Percentiles rank a stretch among this genome's conserved stretches.
These are phyloP conservation scores for Aspergillus sp. DNA, from an alignment of 2,329 filamentous ascomycete species.

Conservation along the genomic window DNA sequence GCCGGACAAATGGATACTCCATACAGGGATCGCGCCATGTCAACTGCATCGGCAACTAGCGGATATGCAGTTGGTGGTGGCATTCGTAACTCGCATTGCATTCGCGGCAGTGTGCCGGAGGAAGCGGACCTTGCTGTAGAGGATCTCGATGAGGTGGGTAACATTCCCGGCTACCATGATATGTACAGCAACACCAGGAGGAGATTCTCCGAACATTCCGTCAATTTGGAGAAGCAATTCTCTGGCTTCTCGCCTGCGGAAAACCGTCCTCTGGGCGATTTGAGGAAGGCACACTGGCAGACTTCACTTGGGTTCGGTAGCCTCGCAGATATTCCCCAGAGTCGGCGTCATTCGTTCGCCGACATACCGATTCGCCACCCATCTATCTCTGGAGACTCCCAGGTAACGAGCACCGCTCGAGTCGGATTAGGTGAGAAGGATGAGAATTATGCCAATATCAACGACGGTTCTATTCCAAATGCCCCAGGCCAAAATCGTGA, in stretches of 20 bases:
- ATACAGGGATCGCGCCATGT: conserved; percentile 43
- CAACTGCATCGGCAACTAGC: conserved; percentile 38
- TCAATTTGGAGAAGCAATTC: conserved; percentile 43
- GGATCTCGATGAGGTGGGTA: conserved; percentile 45
- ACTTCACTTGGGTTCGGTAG: conserved; percentile 51
- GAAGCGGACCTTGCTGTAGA: conserved; percentile 46
- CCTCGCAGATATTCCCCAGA: conserved; percentile 48
- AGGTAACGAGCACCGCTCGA: conserved; percentile 21
- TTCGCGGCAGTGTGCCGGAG: conserved; percentile 44
- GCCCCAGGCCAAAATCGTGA: conserved; percentile 44
- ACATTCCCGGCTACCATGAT: conserved; percentile 40
- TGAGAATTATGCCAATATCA: conserved; percentile 37
- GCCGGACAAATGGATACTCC: conserved; percentile 40
- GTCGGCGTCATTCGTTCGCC: conserved; percentile 53
- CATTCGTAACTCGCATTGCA: conserved; percentile 38
- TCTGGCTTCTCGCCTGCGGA: conserved; percentile 39
- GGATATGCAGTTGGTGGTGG: conserved; percentile 32
- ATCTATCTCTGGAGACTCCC: conserved; percentile 41
- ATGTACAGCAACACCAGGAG: conserved; percentile 38
- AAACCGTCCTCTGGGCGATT: conserved; percentile 45
- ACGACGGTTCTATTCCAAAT: conserved; percentile 36
- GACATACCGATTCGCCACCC: conserved; percentile 50
- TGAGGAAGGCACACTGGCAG: conserved; percentile 52
- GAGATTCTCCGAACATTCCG: conserved; percentile 47
- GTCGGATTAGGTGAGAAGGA: conserved; percentile 35